Evolutionary conservation across 176 grass and related monocot genomes (phyloP).

Genomic region (Cymbopogon citratus): DNA sequence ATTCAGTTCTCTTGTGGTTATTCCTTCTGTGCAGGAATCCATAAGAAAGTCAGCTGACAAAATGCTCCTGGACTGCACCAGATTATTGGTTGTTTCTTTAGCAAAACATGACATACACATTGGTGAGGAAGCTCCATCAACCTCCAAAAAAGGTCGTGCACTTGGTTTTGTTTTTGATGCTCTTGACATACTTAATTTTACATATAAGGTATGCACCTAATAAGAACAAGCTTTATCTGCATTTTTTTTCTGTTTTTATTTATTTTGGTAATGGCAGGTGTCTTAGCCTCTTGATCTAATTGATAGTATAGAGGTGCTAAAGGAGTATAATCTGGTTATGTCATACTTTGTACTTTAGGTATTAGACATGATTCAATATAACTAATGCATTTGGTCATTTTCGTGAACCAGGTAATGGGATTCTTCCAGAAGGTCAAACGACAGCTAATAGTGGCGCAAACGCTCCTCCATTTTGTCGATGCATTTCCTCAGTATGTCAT

Average conservation of each 20-base stretch:
- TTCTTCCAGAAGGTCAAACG: constrained; percentile 96
- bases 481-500: constrained; percentile 92
- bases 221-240: constrained; percentile 9
- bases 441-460: constrained; percentile 84
- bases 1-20: constrained; percentile 26
- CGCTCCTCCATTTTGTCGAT: constrained; percentile 89
- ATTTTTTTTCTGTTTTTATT: constrained; percentile 19
- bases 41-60: constrained; percentile 91
- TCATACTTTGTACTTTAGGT: constrained; percentile 22
- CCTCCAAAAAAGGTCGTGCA: constrained; percentile 45
- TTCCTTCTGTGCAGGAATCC: constrained; percentile 60
- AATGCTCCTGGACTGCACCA: constrained; percentile 63
- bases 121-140: constrained; percentile 46
- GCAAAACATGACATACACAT: constrained; percentile 35
- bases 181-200: constrained; percentile 82
- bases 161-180: constrained; percentile 84
- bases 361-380: neutral
- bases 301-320: constrained; percentile 70
- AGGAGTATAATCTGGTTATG: constrained; percentile 88
- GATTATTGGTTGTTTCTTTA: constrained; percentile 78
- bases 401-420: constrained; percentile 69
- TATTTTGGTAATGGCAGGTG: constrained; percentile 54
- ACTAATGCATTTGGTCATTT: constrained; percentile 14
- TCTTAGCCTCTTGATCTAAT: constrained; percentile 97
- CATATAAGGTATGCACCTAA: constrained; percentile 73